These are phyloP conservation scores for Sporisorium sorghi DNA, from an alignment of 1,284 basidiomycete genomes.

Conservation along the genomic window DNA sequence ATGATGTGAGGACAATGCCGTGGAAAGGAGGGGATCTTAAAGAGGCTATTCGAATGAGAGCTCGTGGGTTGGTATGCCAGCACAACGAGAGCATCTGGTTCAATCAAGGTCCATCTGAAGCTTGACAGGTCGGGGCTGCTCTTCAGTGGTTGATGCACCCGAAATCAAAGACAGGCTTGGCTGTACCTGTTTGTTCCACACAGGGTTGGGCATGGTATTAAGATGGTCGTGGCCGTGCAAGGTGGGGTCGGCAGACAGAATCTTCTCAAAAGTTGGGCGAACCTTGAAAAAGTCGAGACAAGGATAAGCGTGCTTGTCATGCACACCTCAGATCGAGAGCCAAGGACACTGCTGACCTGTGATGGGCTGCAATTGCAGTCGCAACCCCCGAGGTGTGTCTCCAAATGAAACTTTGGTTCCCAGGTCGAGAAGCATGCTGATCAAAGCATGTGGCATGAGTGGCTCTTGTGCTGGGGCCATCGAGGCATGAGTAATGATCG, in stretches of 20 bases:
- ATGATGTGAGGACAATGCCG: neutral
- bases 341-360: constrained; percentile 7
- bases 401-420: constrained; percentile 5
- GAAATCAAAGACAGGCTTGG: constrained; percentile 1
- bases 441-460: constrained; percentile 7
- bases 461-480: neutral
- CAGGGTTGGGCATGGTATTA: neutral
- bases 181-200: constrained; percentile 1
- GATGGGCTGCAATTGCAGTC: constrained; percentile 5
- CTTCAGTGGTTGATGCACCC: neutral
- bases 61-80: neutral
- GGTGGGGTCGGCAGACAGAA: neutral
- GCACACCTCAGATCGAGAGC: constrained; percentile 10
- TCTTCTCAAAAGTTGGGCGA: neutral
- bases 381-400: neutral
- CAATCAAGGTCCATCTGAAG: neutral
- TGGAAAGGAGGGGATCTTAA: neutral
- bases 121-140: neutral
- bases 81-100: neutral
- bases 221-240: neutral
- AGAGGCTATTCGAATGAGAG: neutral
- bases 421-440: constrained; percentile 14
- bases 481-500: neutral
- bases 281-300: constrained; percentile 11
- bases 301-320: constrained; percentile 9